Base-by-base conservation (phyloP, 371 early-diverging fungal species). In the Circinella umbellata region DNA sequence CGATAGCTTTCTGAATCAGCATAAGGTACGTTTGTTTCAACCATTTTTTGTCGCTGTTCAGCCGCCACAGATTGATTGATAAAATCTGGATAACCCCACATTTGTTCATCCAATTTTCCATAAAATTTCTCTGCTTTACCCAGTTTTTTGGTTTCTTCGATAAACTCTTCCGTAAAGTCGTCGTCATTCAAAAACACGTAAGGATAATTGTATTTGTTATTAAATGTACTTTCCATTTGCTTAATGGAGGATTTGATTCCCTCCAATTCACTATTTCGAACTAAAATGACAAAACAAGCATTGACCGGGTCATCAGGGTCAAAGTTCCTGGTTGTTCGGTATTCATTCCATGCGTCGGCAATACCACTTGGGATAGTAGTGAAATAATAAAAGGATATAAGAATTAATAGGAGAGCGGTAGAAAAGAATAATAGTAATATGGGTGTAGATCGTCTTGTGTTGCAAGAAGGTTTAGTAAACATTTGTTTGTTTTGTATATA, bases 101-200 rank as follows among this genome's bases (percentile, higher is more conserved):
- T 84, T 54, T 86, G 88, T 17, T 75, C 55, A 76, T 82, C 48
- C 67, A 81, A 60, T 14, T 65, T 63, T 3, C 78, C 81, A 68
- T 81, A 78, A 13, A 38, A 67, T 51, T 78, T 84, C 42, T 90
- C 75, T 6, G 85, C 86, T 4, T 72, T 77, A 36, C 85, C 85
- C 42, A 82, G 63, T 17, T 73, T 73, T 35, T 61, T 48, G 42
- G 87, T 83, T 53, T 63, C 37, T 46, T 73, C 72, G 72, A 89
- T 91, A 76, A 97, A 97, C 51, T 88, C 81, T 0, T 87, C 81
- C 6, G 88, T 84, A 70, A 96, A 97, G 0, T 91, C 91, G 51
- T 80, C 80, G 67, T 97, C 91, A 76, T 92, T 94, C 60, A 93
- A 63, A 74, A 92, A 91, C 46, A 97, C 91, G 78, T 94, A 97